These are phyloP conservation scores for Filosporella fistucella DNA, from an alignment of 495 filamentous ascomycete genomes.

Conservation along the genomic window DNA sequence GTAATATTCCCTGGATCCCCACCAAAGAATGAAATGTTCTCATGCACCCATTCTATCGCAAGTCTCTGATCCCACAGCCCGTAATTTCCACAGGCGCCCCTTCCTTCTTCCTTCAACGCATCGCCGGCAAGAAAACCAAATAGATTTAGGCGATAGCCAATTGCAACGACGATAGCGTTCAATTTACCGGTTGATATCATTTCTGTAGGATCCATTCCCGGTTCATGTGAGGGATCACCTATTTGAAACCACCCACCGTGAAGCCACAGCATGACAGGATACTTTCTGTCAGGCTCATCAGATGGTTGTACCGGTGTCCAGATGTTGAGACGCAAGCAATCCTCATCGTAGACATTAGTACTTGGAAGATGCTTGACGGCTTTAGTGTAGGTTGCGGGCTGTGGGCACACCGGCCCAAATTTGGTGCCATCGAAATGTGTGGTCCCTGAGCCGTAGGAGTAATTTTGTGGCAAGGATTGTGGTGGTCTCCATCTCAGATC, in stretches of 20 bases:
- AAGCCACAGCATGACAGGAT: constrained; percentile 5
- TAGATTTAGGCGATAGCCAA: constrained; percentile 25
- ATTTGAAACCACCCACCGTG: constrained; percentile 10
- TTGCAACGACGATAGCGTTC: constrained; percentile 3
- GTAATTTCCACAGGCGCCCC: constrained; percentile 40
- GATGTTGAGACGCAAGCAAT: constrained; percentile 7
- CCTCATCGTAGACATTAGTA: background rate
- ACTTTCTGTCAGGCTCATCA: background rate
- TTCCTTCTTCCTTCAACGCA: constrained; percentile 1
- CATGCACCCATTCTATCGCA: constrained; percentile 38
- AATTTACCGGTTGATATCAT: constrained; percentile 9
- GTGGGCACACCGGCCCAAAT: constrained; percentile 2
- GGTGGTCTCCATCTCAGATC: constrained; percentile 1
- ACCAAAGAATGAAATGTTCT: constrained; percentile 36
- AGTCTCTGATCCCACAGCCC: constrained; percentile 46
- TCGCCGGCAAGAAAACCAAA: constrained; percentile 28
- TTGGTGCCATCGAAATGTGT: background rate
- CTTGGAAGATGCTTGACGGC: background rate
- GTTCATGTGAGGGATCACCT: constrained; percentile 5
- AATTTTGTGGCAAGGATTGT: background rate
- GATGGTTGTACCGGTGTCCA: constrained; percentile 4
- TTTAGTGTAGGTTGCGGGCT: background rate
- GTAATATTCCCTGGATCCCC: constrained; percentile 31
- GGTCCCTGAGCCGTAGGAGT: background rate
- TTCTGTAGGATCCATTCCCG: constrained; percentile 2